Evolutionary conservation across 1,284 basidiomycete genomes (phyloP).

Genomic region (Vanrija sp.): DNA sequence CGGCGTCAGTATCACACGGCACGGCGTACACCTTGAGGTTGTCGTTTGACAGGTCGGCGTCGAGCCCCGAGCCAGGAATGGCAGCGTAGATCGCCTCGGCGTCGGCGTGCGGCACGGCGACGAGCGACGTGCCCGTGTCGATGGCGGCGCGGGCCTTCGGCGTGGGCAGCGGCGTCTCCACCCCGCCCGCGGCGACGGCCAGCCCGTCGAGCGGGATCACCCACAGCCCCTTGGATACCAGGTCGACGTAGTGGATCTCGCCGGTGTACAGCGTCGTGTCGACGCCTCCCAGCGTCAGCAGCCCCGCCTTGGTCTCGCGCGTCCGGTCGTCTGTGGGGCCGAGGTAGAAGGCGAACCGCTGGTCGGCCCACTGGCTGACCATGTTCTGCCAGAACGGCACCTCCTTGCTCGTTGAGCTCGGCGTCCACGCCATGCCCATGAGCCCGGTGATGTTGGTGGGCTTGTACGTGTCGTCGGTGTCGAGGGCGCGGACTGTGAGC

Average conservation of each 20-base stretch:
- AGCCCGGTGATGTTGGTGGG: conserved; percentile 40
- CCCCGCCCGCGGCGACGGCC: conserved; percentile 1
- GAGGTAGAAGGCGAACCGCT: conserved; percentile 71
- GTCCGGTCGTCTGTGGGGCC: conserved; percentile 50
- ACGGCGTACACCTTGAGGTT: not conserved
- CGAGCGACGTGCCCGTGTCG: conserved; percentile 32
- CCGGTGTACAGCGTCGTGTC: conserved; percentile 67
- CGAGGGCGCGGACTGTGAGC: no score
- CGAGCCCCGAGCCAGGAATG: conserved; percentile 16
- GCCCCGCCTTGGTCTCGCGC: conserved; percentile 61
- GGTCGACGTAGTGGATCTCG: conserved; percentile 66
- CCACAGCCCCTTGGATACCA: conserved; percentile 26
- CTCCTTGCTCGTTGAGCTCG: conserved; percentile 20
- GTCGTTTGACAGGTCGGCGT: not conserved
- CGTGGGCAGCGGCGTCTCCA: not conserved
- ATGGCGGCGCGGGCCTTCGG: not conserved
- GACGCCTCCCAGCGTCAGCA: conserved; percentile 58
- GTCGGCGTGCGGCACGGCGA: conserved; percentile 15
- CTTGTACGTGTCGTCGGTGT: conserved; percentile 8
- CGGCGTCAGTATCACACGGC: not conserved
- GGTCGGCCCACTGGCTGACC: conserved; percentile 55
- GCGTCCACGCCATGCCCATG: conserved; percentile 46
- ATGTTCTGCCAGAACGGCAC: conserved; percentile 29
- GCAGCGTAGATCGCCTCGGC: conserved; percentile 19
- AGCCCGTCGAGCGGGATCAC: conserved; percentile 1